Evolutionary conservation across 2,329 filamentous ascomycete genomes (phyloP).

Genomic region (Aspergillus pseudotamarii): DNA sequence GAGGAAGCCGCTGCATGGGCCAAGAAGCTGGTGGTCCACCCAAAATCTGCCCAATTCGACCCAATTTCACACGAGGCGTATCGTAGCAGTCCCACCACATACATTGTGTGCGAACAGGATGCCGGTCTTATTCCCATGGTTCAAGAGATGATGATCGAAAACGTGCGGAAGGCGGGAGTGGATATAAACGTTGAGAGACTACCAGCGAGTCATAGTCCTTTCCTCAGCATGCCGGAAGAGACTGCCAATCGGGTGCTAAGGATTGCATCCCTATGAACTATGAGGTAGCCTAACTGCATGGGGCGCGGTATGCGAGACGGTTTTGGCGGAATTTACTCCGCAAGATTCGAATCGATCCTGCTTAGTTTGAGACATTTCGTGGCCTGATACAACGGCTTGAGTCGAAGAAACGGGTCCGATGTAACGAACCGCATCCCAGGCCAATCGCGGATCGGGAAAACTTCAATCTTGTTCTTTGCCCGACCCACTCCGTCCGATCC

Average conservation of each 20-base stretch:
- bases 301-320: not conserved
- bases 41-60: not conserved
- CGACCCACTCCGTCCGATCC: not conserved
- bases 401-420: not conserved
- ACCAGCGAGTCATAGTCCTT: not conserved
- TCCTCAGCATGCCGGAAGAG: not conserved
- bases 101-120: slow-evolving; percentile 11
- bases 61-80: slow-evolving; percentile 7
- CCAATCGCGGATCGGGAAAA: not conserved
- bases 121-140: not conserved
- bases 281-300: not conserved
- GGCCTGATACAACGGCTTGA: not conserved
- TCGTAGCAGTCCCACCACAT: slow-evolving; percentile 3
- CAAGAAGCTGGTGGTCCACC: not conserved
- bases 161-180: not conserved
- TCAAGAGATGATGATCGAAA: slow-evolving; percentile 4
- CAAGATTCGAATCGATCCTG: not conserved
- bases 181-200: not conserved
- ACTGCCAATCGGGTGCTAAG: not conserved
- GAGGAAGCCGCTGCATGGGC: not conserved
- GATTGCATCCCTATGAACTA: not conserved
- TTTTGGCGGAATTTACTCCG: not conserved
- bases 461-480: not conserved
- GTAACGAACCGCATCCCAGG: not conserved
- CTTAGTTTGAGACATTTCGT: not conserved